Conservation (phyloP, 2,329 filamentous ascomycete species). For the Balansia obtecta region DNA sequence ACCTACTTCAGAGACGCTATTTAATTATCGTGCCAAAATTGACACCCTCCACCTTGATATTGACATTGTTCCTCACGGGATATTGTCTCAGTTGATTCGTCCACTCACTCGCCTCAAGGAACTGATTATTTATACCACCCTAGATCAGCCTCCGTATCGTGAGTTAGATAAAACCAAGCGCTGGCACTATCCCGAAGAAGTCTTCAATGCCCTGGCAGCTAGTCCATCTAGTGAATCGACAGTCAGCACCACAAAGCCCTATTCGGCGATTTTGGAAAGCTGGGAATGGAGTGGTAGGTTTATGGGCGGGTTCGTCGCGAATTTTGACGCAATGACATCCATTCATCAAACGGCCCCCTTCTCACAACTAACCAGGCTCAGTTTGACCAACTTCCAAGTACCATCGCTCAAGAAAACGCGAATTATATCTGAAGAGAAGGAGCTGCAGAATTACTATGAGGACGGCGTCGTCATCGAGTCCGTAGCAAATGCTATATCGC, state of each 20-base stretch:
- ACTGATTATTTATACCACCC: slow-evolving; percentile 59
- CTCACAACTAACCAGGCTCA: slow-evolving; percentile 38
- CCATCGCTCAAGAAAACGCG: slow-evolving; percentile 31
- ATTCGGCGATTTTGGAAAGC: slow-evolving; percentile 29
- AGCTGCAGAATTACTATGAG: slow-evolving; percentile 22
- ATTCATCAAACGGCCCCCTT: slow-evolving; percentile 48
- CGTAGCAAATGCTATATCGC: slow-evolving; percentile 20
- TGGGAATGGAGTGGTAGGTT: slow-evolving; percentile 52
- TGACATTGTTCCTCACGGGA: slow-evolving; percentile 39
- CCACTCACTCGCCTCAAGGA: slow-evolving; percentile 54
- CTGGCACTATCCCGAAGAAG: slow-evolving; percentile 55
- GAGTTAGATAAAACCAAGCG: slow-evolving; percentile 41
- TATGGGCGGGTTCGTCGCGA: slow-evolving; percentile 30
- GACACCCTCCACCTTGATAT: slow-evolving; percentile 59
- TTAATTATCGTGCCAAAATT: slow-evolving; percentile 61
- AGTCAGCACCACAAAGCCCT: slow-evolving; percentile 19
- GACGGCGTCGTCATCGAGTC: slow-evolving; percentile 30
- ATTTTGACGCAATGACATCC: slow-evolving; percentile 34
- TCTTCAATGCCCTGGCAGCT: slow-evolving; percentile 53
- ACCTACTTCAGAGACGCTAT: slow-evolving; percentile 32
- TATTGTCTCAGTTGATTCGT: slow-evolving; percentile 41
- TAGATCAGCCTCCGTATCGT: slow-evolving; percentile 56
- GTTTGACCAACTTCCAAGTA: slow-evolving; percentile 51
- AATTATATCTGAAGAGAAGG: slow-evolving; percentile 20
- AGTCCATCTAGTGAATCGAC: slow-evolving; percentile 29